Percentiles rank a stretch among this genome's conserved stretches.
These are phyloP conservation scores for Metarhizium sp. DNA, from an alignment of 2,329 filamentous ascomycete species.

Conservation along the genomic window DNA sequence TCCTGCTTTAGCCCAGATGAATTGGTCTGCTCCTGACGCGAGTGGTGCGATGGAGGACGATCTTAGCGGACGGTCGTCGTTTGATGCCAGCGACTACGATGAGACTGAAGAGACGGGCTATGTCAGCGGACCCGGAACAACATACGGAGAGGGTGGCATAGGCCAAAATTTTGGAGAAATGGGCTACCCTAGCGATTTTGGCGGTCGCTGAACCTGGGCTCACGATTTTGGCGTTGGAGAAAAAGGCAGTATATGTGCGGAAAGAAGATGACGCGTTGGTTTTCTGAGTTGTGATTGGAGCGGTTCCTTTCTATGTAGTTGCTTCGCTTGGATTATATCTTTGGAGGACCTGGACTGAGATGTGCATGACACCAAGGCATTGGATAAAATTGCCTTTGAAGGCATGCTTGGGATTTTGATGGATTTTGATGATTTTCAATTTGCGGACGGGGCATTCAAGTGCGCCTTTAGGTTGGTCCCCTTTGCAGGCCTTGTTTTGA, in stretches of 20 bases:
- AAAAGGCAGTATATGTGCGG: background rate
- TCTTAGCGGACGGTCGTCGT: conserved; percentile 69
- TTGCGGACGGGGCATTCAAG: background rate
- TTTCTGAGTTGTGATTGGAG: no score
- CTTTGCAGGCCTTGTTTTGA: background rate
- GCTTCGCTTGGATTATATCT: no score
- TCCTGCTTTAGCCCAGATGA: conserved; percentile 81
- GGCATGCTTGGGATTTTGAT: background rate
- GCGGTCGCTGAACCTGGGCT: conserved; percentile 25
- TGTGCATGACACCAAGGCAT: background rate
- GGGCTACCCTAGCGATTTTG: conserved; percentile 43
- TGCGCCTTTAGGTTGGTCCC: background rate
- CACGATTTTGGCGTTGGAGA: background rate
- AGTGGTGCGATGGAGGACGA: conserved; percentile 67
- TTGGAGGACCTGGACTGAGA: background rate
- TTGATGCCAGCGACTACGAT: conserved; percentile 72
- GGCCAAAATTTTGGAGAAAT: conserved; percentile 44
- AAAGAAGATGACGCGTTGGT: background rate
- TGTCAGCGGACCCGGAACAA: conserved; percentile 52
- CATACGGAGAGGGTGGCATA: conserved; percentile 48
- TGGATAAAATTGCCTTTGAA: background rate
- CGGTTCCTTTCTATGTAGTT: no score
- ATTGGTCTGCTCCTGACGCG: conserved; percentile 63
- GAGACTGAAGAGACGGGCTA: conserved; percentile 64
- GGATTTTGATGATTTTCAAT: background rate